phyloP scores from a whole-genome alignment of 2,329 filamentous ascomycete species.

The Hypoxylon sp. region DNA sequence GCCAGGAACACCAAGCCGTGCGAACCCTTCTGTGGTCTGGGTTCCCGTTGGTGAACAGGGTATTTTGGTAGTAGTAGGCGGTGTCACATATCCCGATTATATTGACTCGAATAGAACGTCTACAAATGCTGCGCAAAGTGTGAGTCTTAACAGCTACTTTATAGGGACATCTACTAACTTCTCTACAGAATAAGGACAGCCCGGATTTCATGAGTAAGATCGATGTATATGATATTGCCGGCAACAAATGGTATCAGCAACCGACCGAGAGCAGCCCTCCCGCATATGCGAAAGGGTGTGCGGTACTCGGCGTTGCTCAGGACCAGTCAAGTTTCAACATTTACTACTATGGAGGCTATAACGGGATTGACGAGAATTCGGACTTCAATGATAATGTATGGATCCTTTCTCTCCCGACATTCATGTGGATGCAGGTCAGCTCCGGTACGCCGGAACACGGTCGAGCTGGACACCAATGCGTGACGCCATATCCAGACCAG shows the following conservation, averaged over 20 bases:
- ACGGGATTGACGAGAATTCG: slow-evolving; percentile 61
- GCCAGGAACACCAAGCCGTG: slow-evolving; percentile 65
- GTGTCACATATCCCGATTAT: slow-evolving; percentile 75
- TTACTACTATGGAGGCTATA: slow-evolving; percentile 86
- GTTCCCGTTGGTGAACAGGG: slow-evolving; percentile 83
- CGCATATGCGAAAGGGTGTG: slow-evolving; percentile 76
- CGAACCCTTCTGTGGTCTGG: slow-evolving; percentile 78
- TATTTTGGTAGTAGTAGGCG: slow-evolving; percentile 82
- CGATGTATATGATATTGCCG: slow-evolving; percentile 82
- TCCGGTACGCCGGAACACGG: slow-evolving; percentile 64
- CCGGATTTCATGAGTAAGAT: slow-evolving; percentile 79
- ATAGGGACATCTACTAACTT: slow-evolving; percentile 43
- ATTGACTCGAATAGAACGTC: slow-evolving; percentile 49
- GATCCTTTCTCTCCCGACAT: slow-evolving; percentile 84
- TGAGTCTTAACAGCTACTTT: slow-evolving; percentile 50
- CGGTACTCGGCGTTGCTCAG: slow-evolving; percentile 78
- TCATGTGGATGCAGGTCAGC: slow-evolving; percentile 78
- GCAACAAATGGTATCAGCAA: slow-evolving; percentile 77
- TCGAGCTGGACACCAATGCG: slow-evolving; percentile 81
- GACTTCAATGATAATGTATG: slow-evolving; percentile 78
- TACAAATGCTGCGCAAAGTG: slow-evolving; percentile 57
- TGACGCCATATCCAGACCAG: slow-evolving; percentile 82
- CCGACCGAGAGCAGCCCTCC: slow-evolving; percentile 71
- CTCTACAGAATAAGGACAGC: slow-evolving; percentile 70
- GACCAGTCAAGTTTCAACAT: slow-evolving; percentile 84